Percentiles rank a stretch among this genome's conserved stretches.
Evolutionary conservation across 2,329 filamentous ascomycete genomes (phyloP).

Genomic region (Scytalidium sp.): DNA sequence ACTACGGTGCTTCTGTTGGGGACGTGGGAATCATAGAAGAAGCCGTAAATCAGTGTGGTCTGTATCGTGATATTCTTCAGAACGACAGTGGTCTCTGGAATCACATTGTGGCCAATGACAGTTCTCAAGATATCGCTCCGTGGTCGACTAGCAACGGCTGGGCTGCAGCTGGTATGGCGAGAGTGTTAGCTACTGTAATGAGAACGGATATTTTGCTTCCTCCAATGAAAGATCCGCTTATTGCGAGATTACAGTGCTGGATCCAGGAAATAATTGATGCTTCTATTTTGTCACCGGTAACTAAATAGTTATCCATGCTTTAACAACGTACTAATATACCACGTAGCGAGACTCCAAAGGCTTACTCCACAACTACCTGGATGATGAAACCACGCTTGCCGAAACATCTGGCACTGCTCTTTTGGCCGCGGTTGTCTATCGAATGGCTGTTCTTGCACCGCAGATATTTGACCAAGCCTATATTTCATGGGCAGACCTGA

Average conservation of each 20-base stretch:
- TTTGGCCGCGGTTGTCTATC: slow-evolving; percentile 40
- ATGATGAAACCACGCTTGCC: slow-evolving; percentile 40
- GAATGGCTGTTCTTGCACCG: slow-evolving; percentile 40
- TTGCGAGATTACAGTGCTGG: slow-evolving; percentile 24
- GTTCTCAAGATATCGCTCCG: slow-evolving; percentile 32
- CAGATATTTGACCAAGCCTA: slow-evolving; percentile 32
- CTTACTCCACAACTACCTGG: slow-evolving; percentile 44
- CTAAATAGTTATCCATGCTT: neutral
- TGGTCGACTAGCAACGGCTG: slow-evolving; percentile 49
- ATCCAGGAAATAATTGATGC: slow-evolving; percentile 35
- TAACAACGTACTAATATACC: slow-evolving; percentile 14
- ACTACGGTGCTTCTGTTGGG: slow-evolving; percentile 37
- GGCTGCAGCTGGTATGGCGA: slow-evolving; percentile 43
- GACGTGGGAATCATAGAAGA: slow-evolving; percentile 32
- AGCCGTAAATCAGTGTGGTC: slow-evolving; percentile 35
- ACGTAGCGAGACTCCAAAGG: slow-evolving; percentile 26
- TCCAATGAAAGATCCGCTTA: slow-evolving; percentile 17
- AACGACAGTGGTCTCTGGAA: slow-evolving; percentile 36
- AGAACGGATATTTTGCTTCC: slow-evolving; percentile 21
- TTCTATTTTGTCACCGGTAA: slow-evolving; percentile 23
- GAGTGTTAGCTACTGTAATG: slow-evolving; percentile 41
- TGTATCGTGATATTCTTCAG: slow-evolving; percentile 38
- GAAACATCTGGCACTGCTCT: slow-evolving; percentile 47
- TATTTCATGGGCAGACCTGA: slow-evolving; percentile 38
- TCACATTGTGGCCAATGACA: slow-evolving; percentile 38